These are phyloP conservation scores for Agaricus bisporus DNA, from an alignment of 768 basidiomycete species.

Conservation along the genomic window DNA sequence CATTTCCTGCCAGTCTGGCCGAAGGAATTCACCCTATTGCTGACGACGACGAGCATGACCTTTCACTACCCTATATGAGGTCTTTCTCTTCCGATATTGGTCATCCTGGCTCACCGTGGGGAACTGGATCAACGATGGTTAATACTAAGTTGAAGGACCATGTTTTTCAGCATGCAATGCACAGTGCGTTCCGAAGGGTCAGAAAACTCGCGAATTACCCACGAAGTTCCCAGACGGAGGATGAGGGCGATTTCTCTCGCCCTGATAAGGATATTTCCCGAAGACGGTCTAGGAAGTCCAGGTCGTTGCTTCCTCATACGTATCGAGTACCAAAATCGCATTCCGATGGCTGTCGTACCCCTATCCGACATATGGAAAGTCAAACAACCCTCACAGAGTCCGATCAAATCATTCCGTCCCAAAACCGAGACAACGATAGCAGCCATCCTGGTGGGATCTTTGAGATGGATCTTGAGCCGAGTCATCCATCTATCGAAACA, in stretches of 20 bases:
- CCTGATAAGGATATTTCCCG: conserved; percentile 20
- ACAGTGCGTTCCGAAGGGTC: conserved; percentile 71
- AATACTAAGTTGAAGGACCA: conserved; percentile 95
- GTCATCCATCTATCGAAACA: conserved; percentile 15
- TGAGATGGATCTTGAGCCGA: conserved; percentile 35
- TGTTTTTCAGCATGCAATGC: conserved; percentile 57
- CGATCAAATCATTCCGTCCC: conserved; percentile 15
- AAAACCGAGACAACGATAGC: conserved; percentile 13
- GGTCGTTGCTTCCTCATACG: conserved; percentile 35
- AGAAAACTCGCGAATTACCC: conserved; percentile 42
- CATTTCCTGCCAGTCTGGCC: conserved; percentile 24
- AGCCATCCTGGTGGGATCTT: conserved; percentile 30
- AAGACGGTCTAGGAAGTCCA: conserved; percentile 21
- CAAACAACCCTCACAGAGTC: conserved; percentile 43
- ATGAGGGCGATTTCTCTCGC: conserved; percentile 41
- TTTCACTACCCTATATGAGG: conserved; percentile 30
- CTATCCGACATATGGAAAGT: conserved; percentile 62
- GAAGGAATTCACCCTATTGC: conserved; percentile 14
- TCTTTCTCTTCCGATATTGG: conserved; percentile 35
- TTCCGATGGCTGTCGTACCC: conserved; percentile 25
- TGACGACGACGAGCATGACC: conserved; percentile 25
- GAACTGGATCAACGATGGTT: conserved; percentile 88
- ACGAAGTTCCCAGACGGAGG: conserved; percentile 39
- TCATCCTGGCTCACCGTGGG: conserved; percentile 48
- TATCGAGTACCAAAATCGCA: conserved; percentile 36